Conservation (phyloP, 345 rosid species). For the Eucalyptus tenuipes region DNA sequence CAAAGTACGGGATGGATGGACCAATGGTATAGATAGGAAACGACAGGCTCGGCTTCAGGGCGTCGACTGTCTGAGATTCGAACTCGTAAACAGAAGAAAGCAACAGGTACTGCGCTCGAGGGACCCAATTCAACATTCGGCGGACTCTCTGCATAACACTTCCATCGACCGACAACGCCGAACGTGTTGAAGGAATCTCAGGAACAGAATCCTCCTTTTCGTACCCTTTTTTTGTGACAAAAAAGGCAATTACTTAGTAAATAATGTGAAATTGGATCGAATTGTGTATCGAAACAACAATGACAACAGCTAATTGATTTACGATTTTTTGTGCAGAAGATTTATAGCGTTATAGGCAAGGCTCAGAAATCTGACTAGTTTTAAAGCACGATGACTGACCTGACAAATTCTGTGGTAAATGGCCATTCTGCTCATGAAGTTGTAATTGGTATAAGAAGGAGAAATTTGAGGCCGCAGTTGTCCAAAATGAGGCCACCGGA, state of each 20-base stretch:
- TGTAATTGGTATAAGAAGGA: slow-evolving; percentile 7
- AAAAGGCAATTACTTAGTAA: background rate
- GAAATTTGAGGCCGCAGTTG: slow-evolving; percentile 22
- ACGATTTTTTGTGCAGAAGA: background rate
- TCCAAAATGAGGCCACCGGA: slow-evolving; percentile 43
- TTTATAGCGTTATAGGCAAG: background rate
- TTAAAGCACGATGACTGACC: background rate
- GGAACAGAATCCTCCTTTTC: background rate
- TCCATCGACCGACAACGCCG: background rate
- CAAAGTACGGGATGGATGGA: slow-evolving; percentile 26
- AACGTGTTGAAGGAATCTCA: background rate
- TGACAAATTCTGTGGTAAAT: slow-evolving; percentile 7
- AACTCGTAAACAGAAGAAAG: background rate
- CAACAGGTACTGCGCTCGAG: background rate
- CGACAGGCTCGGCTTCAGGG: background rate
- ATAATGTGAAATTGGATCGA: background rate
- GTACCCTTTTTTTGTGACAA: background rate
- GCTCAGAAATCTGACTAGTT: background rate
- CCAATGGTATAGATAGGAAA: slow-evolving; percentile 20
- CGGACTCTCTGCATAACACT: background rate
- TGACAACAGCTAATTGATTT: background rate
- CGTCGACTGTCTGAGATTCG: background rate
- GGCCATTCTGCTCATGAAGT: background rate
- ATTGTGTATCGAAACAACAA: background rate
- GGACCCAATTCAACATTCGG: background rate